phyloP scores from a whole-genome alignment of 192 early-diverging fungal genomes.

The Umbelopsis sp. region DNA sequence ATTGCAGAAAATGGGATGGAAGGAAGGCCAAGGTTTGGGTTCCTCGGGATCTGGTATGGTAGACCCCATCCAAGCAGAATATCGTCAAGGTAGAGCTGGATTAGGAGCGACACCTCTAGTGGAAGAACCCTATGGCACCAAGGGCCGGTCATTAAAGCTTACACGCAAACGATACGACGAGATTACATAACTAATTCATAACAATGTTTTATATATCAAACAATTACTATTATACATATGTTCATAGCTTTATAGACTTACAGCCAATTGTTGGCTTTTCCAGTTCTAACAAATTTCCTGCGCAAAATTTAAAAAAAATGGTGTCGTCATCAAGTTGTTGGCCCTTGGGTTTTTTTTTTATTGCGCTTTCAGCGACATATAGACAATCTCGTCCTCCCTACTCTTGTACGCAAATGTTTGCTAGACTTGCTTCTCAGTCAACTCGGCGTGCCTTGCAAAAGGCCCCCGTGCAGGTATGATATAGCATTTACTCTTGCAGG shows the following conservation, averaged over 20 bases:
- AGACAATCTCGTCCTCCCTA: slow-evolving; percentile 20
- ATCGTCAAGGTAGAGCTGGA: slow-evolving; percentile 46
- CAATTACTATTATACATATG: no score
- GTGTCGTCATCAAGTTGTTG: slow-evolving; percentile 20
- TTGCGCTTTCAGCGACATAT: background rate
- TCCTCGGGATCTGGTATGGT: slow-evolving; percentile 81
- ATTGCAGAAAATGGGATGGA: slow-evolving; percentile 72
- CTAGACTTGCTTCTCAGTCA: slow-evolving; percentile 41
- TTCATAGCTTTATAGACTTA: no score
- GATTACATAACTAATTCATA: background rate
- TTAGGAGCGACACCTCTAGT: slow-evolving; percentile 33
- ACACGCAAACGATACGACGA: slow-evolving; percentile 1
- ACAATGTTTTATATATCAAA: no score
- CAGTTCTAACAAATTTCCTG: background rate
- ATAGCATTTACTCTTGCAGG: no score
- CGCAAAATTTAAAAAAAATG: background rate
- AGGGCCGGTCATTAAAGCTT: background rate
- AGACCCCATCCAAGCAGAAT: slow-evolving; percentile 84
- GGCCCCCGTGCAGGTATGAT: slow-evolving; percentile 17
- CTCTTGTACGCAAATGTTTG: slow-evolving; percentile 42
- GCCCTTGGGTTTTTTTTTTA: slow-evolving; percentile 22
- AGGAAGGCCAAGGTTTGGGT: slow-evolving; percentile 67
- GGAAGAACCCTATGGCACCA: background rate
- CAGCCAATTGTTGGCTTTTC: no score
- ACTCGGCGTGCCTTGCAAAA: slow-evolving; percentile 33